Evolutionary conservation across 2,329 filamentous ascomycete genomes (phyloP).

Genomic region (Colletotrichum lini): DNA sequence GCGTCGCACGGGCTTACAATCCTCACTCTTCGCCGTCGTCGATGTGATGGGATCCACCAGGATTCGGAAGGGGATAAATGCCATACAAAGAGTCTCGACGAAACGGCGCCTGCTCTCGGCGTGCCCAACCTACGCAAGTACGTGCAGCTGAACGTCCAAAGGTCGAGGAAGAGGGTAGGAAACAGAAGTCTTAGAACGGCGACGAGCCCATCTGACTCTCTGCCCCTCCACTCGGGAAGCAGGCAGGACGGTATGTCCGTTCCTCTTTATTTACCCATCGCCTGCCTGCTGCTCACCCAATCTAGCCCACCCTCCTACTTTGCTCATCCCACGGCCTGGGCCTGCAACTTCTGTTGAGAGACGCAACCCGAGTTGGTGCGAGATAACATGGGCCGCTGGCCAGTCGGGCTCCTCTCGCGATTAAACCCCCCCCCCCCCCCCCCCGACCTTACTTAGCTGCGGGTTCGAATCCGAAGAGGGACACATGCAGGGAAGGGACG

Average conservation of each 20-base stretch:
- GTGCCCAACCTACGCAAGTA: not conserved
- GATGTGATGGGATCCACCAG: not conserved
- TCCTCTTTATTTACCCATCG: slow-evolving; percentile 32
- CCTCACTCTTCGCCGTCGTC: not conserved
- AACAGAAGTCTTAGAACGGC: slow-evolving; percentile 1
- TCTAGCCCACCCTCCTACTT: slow-evolving; percentile 15
- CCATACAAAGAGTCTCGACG: not conserved
- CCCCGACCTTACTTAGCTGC: slow-evolving; percentile 8
- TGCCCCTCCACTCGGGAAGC: slow-evolving; percentile 7
- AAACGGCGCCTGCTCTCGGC: not conserved
- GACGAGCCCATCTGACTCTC: not conserved
- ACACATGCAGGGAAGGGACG: slow-evolving; percentile 24
- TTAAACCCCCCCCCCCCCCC: not conserved
- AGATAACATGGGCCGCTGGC: slow-evolving; percentile 20
- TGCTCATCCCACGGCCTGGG: slow-evolving; percentile 2
- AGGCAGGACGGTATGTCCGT: slow-evolving; percentile 23
- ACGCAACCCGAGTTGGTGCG: slow-evolving; percentile 6
- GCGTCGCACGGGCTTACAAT: not conserved
- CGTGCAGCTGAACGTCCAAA: not conserved
- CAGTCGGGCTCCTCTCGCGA: slow-evolving; percentile 25
- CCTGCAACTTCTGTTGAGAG: slow-evolving; percentile 29
- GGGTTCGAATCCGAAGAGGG: slow-evolving; percentile 15
- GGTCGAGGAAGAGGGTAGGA: not conserved
- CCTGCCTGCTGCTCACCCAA: slow-evolving; percentile 27
- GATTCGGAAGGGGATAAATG: not conserved